Conservation (phyloP, 1,284 basidiomycete species). For the Tremellales sp. region DNA sequence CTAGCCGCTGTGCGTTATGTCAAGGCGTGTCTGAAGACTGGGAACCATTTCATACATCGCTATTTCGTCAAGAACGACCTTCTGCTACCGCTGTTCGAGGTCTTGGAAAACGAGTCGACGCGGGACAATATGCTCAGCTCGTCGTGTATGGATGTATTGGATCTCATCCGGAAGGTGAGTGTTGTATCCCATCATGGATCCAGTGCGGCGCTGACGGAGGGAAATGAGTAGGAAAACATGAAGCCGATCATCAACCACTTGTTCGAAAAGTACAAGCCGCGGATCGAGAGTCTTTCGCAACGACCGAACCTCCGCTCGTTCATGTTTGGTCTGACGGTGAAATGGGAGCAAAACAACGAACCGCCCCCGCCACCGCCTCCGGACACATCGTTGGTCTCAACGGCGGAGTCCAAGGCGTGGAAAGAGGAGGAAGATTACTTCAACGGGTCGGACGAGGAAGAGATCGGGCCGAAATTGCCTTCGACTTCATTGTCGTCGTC, state of each 20-base stretch:
- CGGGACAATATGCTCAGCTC: constrained; percentile 90
- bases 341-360: constrained; percentile 90
- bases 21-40: constrained; percentile 74
- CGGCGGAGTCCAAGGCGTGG: constrained; percentile 55
- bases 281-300: constrained; percentile 63
- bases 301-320: constrained; percentile 37
- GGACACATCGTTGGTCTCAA: no score
- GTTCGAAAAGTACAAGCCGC: constrained; percentile 69
- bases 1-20: constrained; percentile 87
- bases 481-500: constrained; percentile 12
- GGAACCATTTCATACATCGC: constrained; percentile 79
- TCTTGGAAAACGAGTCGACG: constrained; percentile 73
- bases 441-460: constrained; percentile 63
- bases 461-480: constrained; percentile 26
- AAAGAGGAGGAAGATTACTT: constrained; percentile 78
- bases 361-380: constrained; percentile 57
- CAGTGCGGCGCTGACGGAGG: constrained; percentile 6
- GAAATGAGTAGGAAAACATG: constrained; percentile 66
- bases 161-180: constrained; percentile 75
- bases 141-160: constrained; percentile 93
- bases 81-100: constrained; percentile 73
- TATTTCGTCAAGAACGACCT: constrained; percentile 83
- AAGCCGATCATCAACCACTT: constrained; percentile 79
- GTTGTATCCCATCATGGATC: constrained; percentile 2
- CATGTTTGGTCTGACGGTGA: constrained; percentile 59